Percentiles rank a stretch among this genome's conserved stretches.
Conservation (phyloP, 164 flowering plant species). For the Magnolia kwangsiensis region DNA sequence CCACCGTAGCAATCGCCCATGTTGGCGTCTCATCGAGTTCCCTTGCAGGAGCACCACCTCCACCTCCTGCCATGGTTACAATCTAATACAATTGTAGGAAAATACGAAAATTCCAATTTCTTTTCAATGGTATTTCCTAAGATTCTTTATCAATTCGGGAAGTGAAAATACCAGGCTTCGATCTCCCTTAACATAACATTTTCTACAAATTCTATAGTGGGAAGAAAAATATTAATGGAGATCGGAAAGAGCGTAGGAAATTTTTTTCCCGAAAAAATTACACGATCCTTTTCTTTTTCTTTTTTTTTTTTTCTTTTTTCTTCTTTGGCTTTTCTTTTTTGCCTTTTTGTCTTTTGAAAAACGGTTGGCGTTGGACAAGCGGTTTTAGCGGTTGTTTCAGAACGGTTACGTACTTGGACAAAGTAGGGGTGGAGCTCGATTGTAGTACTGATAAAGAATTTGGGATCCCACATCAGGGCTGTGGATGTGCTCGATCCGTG, state of each 20-base stretch:
- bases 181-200: neutral
- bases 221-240: neutral
- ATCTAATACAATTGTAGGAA: neutral
- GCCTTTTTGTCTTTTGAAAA: neutral
- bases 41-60: slow-evolving; percentile 29
- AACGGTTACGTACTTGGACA: neutral
- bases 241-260: neutral
- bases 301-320: neutral
- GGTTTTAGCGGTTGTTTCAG: neutral
- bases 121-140: neutral
- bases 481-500: too few species aligned
- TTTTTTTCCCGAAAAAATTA: neutral
- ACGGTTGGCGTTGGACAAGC: neutral
- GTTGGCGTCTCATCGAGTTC: slow-evolving; percentile 80
- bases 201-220: neutral
- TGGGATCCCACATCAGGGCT: too few species aligned
- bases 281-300: neutral
- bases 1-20: slow-evolving; percentile 80
- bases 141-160: neutral
- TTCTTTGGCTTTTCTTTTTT: neutral
- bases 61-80: slow-evolving; percentile 11
- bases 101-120: neutral
- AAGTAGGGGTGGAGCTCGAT: neutral
- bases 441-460: neutral
- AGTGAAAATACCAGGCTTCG: neutral